Conservation (phyloP, 2,329 filamentous ascomycete species). For the Phialocephala subalpina region DNA sequence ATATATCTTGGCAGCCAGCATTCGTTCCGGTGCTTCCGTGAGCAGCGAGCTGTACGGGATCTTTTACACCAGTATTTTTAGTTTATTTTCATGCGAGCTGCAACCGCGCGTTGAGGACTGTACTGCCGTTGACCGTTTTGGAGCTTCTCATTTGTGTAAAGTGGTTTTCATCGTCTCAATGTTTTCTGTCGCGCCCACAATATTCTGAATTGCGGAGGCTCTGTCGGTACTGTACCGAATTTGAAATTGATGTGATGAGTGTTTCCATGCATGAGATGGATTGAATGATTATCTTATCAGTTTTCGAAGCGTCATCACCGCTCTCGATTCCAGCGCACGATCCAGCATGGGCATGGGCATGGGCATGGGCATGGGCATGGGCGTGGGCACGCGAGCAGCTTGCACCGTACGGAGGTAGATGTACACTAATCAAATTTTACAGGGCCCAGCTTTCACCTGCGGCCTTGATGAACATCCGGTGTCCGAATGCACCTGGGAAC, state of each 20-base stretch:
- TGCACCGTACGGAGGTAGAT: neutral
- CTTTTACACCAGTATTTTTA: neutral
- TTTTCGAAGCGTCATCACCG: neutral
- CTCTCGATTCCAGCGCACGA: neutral
- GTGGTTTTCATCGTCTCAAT: neutral
- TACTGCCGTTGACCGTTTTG: neutral
- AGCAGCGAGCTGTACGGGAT: neutral
- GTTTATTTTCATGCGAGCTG: neutral
- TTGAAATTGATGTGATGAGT: slow-evolving; percentile 4
- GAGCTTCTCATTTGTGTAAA: no score
- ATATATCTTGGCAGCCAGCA: slow-evolving; percentile 4
- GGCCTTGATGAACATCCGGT: slow-evolving; percentile 1
- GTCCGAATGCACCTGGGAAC: slow-evolving; percentile 1
- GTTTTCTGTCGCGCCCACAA: neutral
- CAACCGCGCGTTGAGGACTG: neutral
- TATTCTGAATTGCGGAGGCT: neutral
- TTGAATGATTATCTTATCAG: slow-evolving; percentile 1
- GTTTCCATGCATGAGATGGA: neutral
- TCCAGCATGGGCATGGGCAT: no score
- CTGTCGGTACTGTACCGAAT: neutral
- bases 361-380: no score
- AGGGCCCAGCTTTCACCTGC: neutral
- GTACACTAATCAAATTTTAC: neutral
- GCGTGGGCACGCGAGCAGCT: slow-evolving; percentile 2
- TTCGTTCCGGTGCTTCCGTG: neutral